Percentiles rank a stretch among this genome's conserved stretches.
Conservation (phyloP, 1,139 yeast species). For the Kodamaea suecica region DNA sequence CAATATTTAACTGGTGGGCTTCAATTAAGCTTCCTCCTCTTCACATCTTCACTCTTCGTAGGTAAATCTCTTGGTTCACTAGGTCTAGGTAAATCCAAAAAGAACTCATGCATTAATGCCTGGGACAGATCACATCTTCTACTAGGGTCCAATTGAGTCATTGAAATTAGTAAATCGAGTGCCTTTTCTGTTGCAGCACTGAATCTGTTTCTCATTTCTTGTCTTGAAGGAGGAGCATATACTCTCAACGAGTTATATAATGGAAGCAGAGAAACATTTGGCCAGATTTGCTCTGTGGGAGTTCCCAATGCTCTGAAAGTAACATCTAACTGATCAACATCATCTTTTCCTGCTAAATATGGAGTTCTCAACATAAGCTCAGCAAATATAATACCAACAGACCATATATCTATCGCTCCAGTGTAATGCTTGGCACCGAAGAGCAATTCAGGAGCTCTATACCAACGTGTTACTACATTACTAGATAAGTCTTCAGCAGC, state of each 20-base stretch:
- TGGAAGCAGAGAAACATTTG: conserved; percentile 78
- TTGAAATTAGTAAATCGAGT: conserved; percentile 65
- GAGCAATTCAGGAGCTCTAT: conserved; percentile 88
- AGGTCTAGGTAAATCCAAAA: conserved; percentile 72
- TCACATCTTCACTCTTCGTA: conserved; percentile 31
- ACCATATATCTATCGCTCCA: conserved; percentile 89
- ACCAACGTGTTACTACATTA: conserved; percentile 97
- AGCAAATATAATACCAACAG: conserved; percentile 93
- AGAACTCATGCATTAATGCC: conserved; percentile 68
- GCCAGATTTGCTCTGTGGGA: conserved; percentile 92
- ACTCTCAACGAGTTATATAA: conserved; percentile 66
- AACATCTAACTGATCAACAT: conserved; percentile 81
- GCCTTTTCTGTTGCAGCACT: conserved; percentile 92
- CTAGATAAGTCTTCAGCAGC: conserved; percentile 82
- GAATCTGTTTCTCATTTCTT: conserved; percentile 77
- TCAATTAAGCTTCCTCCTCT: conserved; percentile 16
- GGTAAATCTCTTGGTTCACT: conserved; percentile 72
- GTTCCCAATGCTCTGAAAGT: conserved; percentile 95
- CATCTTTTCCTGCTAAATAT: conserved; percentile 89
- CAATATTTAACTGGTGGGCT: background rate
- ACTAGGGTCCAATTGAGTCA: conserved; percentile 79
- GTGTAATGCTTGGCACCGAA: conserved; percentile 90
- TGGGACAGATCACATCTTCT: conserved; percentile 63
- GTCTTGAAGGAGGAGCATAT: conserved; percentile 82
- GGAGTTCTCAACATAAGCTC: conserved; percentile 95